Conservation (phyloP, 768 basidiomycete genomes). For the Macrolepiota dolichaula region DNA sequence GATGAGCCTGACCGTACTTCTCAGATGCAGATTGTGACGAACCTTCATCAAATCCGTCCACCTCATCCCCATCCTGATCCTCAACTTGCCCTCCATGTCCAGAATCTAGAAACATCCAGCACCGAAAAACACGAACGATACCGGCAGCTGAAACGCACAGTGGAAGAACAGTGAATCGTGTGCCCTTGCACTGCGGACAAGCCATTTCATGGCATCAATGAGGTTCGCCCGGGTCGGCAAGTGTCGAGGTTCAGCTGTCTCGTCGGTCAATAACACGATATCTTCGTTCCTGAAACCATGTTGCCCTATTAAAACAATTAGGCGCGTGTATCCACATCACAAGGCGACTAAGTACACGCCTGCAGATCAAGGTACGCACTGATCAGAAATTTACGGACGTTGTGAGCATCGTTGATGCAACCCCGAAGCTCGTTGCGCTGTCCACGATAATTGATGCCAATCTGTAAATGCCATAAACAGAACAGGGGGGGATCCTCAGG, state of each 20-base stretch:
- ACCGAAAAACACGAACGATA: not conserved
- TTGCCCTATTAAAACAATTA: constrained; percentile 21
- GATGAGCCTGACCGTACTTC: not conserved
- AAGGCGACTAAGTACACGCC: not conserved
- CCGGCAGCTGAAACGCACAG: constrained; percentile 34
- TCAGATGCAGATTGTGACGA: not conserved
- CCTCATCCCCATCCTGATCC: constrained; percentile 76
- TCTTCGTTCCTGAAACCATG: constrained; percentile 57
- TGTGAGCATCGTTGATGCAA: constrained; percentile 79
- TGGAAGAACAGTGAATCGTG: constrained; percentile 81
- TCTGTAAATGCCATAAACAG: constrained; percentile 32
- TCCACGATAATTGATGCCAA: constrained; percentile 78
- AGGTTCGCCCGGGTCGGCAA: constrained; percentile 47
- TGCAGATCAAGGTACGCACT: constrained; percentile 30
- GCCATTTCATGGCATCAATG: constrained; percentile 49
- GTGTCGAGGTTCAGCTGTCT: constrained; percentile 37
- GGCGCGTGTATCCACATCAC: not conserved
- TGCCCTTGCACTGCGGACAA: constrained; percentile 62
- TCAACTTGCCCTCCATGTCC: constrained; percentile 93
- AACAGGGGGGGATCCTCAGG: constrained; percentile 1
- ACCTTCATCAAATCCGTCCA: constrained; percentile 81
- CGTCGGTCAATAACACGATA: constrained; percentile 70
- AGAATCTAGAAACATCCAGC: constrained; percentile 50
- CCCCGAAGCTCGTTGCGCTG: constrained; percentile 62
- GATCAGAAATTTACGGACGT: constrained; percentile 65